A percentile compares a stretch with the other conserved stretches of the same genome.
These are phyloP conservation scores for Phialemonium atrogriseum DNA, from an alignment of 2,329 filamentous ascomycete genomes.

Conservation along the genomic window DNA sequence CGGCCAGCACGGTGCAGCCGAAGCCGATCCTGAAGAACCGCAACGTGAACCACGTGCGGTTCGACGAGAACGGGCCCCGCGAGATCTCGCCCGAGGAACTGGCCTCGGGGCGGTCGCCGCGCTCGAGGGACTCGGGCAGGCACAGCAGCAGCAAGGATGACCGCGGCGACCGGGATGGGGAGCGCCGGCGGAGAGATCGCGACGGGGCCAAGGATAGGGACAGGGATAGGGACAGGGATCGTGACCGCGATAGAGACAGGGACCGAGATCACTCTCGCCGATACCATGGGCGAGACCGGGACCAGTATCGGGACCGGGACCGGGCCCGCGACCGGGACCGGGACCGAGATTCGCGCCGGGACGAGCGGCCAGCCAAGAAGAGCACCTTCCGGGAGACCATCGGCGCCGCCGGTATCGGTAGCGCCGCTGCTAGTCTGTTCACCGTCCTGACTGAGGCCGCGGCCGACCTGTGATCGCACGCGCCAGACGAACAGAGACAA, in stretches of 20 bases:
- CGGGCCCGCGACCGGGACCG: conserved; percentile 10
- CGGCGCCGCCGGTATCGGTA: conserved; percentile 50
- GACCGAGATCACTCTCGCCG: too few species aligned
- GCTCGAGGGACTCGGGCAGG: conserved; percentile 17
- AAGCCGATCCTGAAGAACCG: conserved; percentile 56
- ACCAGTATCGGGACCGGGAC: conserved; percentile 12
- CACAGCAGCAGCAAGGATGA: conserved; percentile 17
- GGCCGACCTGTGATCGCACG: neutral
- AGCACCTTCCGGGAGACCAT: conserved; percentile 45
- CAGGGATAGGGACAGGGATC: conserved; percentile 16
- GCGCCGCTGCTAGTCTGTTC: conserved; percentile 50
- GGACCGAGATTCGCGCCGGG: conserved; percentile 17
- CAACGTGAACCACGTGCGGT: conserved; percentile 48
- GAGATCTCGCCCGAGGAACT: conserved; percentile 29
- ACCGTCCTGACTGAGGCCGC: conserved; percentile 48
- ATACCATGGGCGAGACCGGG: too few species aligned
- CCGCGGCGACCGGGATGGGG: conserved; percentile 20
- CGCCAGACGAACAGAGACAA: too few species aligned
- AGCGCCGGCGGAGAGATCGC: conserved; percentile 5
- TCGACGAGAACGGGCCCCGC: conserved; percentile 36
- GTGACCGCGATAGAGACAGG: conserved; percentile 11
- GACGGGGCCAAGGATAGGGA: conserved; percentile 23
- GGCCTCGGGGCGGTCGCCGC: conserved; percentile 10
- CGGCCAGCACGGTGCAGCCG: conserved; percentile 30
- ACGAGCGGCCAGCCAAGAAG: conserved; percentile 30